Evolutionary conservation across 371 early-diverging fungal genomes (phyloP).

Genomic region (Saksenaea oblongispora): DNA sequence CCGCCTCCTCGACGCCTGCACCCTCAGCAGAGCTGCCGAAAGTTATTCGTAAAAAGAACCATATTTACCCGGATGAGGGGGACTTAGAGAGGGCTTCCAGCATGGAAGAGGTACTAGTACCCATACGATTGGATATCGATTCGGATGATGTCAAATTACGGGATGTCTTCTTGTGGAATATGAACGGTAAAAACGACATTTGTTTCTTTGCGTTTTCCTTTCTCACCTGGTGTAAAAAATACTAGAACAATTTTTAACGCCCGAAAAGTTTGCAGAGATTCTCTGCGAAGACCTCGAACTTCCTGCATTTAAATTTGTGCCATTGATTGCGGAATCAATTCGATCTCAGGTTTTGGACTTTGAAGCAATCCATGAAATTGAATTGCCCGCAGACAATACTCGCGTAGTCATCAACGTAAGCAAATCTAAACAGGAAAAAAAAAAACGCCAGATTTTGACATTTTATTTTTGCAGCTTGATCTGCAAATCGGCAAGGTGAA

Average conservation of each 20-base stretch:
- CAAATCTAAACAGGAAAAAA: background rate
- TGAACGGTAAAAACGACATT: conserved; percentile 54
- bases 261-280: conserved; percentile 91
- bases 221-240: background rate
- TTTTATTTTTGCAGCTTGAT: conserved; percentile 64
- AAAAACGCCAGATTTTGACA: too few species aligned
- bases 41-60: conserved; percentile 34
- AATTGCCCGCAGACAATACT: conserved; percentile 32
- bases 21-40: conserved; percentile 21
- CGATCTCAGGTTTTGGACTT: conserved; percentile 58
- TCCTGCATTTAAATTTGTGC: conserved; percentile 53
- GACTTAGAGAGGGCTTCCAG: conserved; percentile 59
- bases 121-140: conserved; percentile 83
- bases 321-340: conserved; percentile 81
- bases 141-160: conserved; percentile 72
- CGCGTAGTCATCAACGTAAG: conserved; percentile 52
- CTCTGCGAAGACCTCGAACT: conserved; percentile 83
- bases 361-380: conserved; percentile 41
- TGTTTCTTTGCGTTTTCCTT: background rate
- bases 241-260: conserved; percentile 80
- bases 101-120: conserved; percentile 67
- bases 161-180: conserved; percentile 85
- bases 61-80: conserved; percentile 20
- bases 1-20: conserved; percentile 9
- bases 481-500: conserved; percentile 82